A percentile compares a stretch with the other conserved stretches of the same genome.
phyloP scores from a whole-genome alignment of 1,284 basidiomycete species.

The Rhodofomes roseus region DNA sequence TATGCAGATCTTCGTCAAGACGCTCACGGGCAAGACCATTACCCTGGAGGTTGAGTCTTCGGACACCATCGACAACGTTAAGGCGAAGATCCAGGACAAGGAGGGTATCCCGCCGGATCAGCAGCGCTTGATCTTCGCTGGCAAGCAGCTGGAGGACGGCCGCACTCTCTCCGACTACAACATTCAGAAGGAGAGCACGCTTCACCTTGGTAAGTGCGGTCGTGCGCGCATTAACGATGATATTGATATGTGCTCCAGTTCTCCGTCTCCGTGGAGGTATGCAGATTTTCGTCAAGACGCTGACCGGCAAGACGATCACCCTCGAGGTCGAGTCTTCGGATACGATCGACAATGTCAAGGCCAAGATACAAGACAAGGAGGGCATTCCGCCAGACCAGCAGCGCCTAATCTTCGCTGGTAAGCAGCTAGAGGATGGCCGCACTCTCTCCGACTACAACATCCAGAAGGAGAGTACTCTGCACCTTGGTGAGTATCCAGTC shows the following conservation, averaged over 20 bases:
- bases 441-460: slow-evolving; percentile 75
- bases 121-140: slow-evolving; percentile 16
- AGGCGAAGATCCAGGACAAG: slow-evolving; percentile 18
- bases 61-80: slow-evolving; percentile 16
- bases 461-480: slow-evolving; percentile 75
- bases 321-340: slow-evolving; percentile 85
- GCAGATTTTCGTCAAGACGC: slow-evolving; percentile 81
- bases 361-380: slow-evolving; percentile 75
- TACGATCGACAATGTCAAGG: slow-evolving; percentile 79
- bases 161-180: slow-evolving; percentile 73
- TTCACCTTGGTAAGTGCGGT: slow-evolving; percentile 52
- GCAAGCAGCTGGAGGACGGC: slow-evolving; percentile 14
- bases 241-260: slow-evolving; percentile 8
- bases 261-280: slow-evolving; percentile 73
- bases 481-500: slow-evolving; percentile 43
- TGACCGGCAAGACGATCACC: slow-evolving; percentile 88
- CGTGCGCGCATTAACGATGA: background rate
- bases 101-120: slow-evolving; percentile 16
- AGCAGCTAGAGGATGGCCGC: slow-evolving; percentile 71
- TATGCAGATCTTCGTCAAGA: slow-evolving; percentile 16
- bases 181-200: slow-evolving; percentile 73
- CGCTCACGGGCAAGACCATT: slow-evolving; percentile 16
- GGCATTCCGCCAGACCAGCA: slow-evolving; percentile 80
- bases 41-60: slow-evolving; percentile 15
- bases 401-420: slow-evolving; percentile 71